Evolutionary conservation across 495 filamentous ascomycete species (phyloP).

Genomic region (Cercophora scortea): DNA sequence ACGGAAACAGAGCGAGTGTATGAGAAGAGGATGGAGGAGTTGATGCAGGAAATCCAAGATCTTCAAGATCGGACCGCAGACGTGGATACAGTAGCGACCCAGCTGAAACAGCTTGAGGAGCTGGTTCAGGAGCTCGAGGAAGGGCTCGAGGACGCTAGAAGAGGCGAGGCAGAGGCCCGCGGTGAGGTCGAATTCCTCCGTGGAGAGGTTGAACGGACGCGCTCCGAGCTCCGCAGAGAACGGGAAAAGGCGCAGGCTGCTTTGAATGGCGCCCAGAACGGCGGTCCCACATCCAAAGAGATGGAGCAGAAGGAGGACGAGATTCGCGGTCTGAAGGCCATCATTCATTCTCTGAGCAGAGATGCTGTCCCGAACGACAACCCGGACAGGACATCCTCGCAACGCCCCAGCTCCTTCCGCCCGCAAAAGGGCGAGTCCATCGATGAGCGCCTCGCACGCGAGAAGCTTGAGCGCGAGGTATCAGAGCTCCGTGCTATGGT

Average conservation of each 20-base stretch:
- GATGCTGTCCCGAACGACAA: conserved; percentile 52
- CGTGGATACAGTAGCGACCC: conserved; percentile 79
- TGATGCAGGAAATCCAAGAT: conserved; percentile 78
- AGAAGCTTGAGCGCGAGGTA: conserved; percentile 69
- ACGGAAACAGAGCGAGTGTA: conserved; percentile 98
- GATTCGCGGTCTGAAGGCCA: conserved; percentile 92
- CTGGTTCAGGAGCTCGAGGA: conserved; percentile 95
- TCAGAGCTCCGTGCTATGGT: conserved; percentile 63
- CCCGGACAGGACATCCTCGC: conserved; percentile 33
- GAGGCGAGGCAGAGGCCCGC: conserved; percentile 94
- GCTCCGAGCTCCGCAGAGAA: conserved; percentile 81
- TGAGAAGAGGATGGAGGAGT: conserved; percentile 80
- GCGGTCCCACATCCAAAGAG: conserved; percentile 52
- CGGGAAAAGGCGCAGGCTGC: conserved; percentile 75
- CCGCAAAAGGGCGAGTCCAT: conserved; percentile 44
- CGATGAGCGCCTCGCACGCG: conserved; percentile 46
- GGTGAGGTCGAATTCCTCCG: conserved; percentile 95
- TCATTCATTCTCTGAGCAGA: conserved; percentile 87
- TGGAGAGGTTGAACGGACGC: conserved; percentile 91
- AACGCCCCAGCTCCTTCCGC: conserved; percentile 30
- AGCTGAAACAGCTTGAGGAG: conserved; percentile 93
- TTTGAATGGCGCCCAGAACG: conserved; percentile 41
- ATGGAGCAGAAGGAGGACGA: conserved; percentile 94
- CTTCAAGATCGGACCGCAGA: conserved; percentile 76
- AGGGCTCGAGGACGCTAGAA: conserved; percentile 86